Conservation (phyloP, 495 filamentous ascomycete species). For the Talaromyces liani region DNA sequence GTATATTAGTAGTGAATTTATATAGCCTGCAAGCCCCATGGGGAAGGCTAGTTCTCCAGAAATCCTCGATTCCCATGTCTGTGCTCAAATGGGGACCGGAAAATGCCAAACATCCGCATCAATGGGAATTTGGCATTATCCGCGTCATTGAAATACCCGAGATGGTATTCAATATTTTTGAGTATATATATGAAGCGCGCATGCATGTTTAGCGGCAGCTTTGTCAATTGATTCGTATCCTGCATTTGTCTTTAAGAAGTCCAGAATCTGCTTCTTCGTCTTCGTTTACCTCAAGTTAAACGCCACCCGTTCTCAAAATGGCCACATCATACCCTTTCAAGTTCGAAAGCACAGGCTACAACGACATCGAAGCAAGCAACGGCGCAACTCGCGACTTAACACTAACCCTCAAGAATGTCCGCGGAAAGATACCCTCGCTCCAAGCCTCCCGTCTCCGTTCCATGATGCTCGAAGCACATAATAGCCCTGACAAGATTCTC, state of each 20-base stretch:
- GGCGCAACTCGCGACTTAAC: constrained; percentile 5
- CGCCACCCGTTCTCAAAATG: constrained; percentile 11
- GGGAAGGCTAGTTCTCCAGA: not conserved
- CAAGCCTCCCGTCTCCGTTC: constrained; percentile 28
- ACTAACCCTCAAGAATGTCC: constrained; percentile 17
- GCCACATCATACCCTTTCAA: constrained; percentile 8
- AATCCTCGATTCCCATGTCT: not conserved
- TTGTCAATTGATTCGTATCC: not conserved
- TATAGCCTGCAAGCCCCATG: not conserved
- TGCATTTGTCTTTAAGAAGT: constrained; percentile 13
- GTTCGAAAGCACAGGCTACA: not conserved
- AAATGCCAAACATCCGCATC: not conserved
- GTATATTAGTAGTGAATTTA: not conserved
- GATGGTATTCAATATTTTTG: not conserved
- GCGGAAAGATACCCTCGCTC: constrained; percentile 22
- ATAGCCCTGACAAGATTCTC: constrained; percentile 29
- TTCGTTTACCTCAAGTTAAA: constrained; percentile 11
- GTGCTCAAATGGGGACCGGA: not conserved
- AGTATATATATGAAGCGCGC: not conserved
- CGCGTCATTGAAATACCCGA: constrained; percentile 2
- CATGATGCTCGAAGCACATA: constrained; percentile 30
- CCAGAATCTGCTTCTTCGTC: constrained; percentile 23
- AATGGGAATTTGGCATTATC: not conserved
- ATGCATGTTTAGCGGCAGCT: not conserved
- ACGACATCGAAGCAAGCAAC: not conserved